These are phyloP conservation scores for Begonia masoniana DNA, from an alignment of 306 rosid genomes.

Conservation along the genomic window DNA sequence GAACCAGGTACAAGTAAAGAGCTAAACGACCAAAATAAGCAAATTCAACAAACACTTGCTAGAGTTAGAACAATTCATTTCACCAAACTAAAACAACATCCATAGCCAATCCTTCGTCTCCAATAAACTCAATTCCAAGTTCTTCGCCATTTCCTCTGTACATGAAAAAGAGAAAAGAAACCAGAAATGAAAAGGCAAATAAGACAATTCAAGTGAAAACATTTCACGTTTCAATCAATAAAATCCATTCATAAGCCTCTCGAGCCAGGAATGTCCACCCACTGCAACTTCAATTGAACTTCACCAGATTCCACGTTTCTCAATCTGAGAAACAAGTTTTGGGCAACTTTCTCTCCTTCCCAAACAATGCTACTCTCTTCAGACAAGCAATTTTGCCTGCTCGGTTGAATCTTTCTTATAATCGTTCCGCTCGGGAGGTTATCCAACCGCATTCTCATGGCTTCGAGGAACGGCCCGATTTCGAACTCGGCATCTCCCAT, in stretches of 20 bases:
- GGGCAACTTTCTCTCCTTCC: slow-evolving; percentile 38
- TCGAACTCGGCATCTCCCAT: slow-evolving; percentile 83
- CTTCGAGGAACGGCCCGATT: slow-evolving; percentile 34
- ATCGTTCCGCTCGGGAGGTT: slow-evolving; percentile 38
- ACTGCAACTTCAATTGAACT: slow-evolving; percentile 55
- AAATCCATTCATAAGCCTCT: slow-evolving; percentile 35
- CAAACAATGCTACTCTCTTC: slow-evolving; percentile 55
- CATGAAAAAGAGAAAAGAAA: too few relatives aligned
- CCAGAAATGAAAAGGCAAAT: too few relatives aligned
- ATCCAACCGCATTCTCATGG: slow-evolving; percentile 21
- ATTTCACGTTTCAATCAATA: too few relatives aligned
- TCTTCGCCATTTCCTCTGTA: too few relatives aligned
- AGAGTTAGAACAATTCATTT: too few relatives aligned
- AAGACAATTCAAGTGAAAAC: too few relatives aligned
- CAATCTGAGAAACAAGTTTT: slow-evolving; percentile 55
- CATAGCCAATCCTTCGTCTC: too few relatives aligned
- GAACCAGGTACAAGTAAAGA: too few relatives aligned
- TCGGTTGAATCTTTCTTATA: slow-evolving; percentile 36
- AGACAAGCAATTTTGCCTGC: slow-evolving; percentile 46
- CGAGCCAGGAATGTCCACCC: slow-evolving; percentile 67
- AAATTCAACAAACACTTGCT: too few relatives aligned
- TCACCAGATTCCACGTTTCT: slow-evolving; percentile 72
- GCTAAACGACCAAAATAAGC: too few relatives aligned
- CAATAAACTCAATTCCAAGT: too few relatives aligned
- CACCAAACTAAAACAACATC: too few relatives aligned